A percentile compares a stretch with the other conserved stretches of the same genome.
Conservation (phyloP, 768 basidiomycete species). For the Dioszegia crocea region DNA sequence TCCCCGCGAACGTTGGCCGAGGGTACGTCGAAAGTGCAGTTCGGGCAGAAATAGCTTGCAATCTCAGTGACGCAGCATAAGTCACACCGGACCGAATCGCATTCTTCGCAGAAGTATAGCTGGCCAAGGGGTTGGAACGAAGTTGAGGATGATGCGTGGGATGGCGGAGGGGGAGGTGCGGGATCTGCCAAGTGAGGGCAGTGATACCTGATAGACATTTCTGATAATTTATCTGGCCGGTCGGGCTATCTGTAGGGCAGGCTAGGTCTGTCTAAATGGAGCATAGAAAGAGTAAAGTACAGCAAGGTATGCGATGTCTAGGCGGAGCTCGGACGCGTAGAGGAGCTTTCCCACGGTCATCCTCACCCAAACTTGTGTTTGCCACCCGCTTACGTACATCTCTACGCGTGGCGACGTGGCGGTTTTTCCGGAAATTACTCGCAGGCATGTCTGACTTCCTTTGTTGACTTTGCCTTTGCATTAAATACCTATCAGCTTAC, state of each 20-base stretch:
- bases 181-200: conserved; percentile 52
- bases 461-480: too few species aligned
- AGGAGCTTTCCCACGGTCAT: neutral
- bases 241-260: too few species aligned
- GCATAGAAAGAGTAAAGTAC: too few species aligned
- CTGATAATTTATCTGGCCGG: neutral
- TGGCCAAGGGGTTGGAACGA: conserved; percentile 77
- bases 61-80: conserved; percentile 89
- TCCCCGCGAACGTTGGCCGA: conserved; percentile 97
- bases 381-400: neutral
- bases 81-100: conserved; percentile 90
- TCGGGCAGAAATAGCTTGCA: conserved; percentile 95
- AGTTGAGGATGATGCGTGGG: conserved; percentile 61
- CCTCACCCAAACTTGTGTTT: neutral
- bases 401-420: neutral
- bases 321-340: too few species aligned
- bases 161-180: conserved; percentile 67
- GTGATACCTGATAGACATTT: conserved; percentile 47
- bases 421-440: neutral
- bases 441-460: too few species aligned
- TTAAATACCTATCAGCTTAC: too few species aligned
- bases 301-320: too few species aligned
- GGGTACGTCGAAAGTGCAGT: conserved; percentile 96
- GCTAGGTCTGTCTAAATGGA: too few species aligned
- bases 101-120: conserved; percentile 97